Conservation (phyloP, 2,329 filamentous ascomycete species). For the Colletotrichum sojae region DNA sequence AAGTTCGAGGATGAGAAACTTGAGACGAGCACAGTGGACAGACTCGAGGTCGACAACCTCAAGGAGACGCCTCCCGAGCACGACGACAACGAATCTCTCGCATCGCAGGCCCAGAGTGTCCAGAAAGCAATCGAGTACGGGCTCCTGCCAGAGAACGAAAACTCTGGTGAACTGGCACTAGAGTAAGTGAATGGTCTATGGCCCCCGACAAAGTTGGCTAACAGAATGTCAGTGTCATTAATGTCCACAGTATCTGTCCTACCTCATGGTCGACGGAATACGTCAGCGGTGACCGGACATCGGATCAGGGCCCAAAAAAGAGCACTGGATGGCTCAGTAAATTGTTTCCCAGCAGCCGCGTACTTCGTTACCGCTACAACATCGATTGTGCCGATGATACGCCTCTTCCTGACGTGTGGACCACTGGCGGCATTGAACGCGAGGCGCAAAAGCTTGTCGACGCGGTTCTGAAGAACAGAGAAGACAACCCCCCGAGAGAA, state of each 20-base stretch:
- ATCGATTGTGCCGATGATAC: background rate
- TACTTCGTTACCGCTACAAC: background rate
- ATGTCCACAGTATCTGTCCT: constrained; percentile 18
- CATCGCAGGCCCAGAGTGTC: too few species aligned
- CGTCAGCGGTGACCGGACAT: background rate
- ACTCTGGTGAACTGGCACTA: background rate
- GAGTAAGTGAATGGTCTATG: background rate
- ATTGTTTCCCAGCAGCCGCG: background rate
- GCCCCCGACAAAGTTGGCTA: background rate
- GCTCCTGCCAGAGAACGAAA: background rate
- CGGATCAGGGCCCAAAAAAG: background rate
- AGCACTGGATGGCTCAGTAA: background rate
- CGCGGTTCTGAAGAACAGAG: background rate
- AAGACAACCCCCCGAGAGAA: background rate
- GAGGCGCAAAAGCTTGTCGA: constrained; percentile 22
- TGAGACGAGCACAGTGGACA: too few species aligned
- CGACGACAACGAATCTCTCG: too few species aligned
- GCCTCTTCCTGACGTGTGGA: background rate
- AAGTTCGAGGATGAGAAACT: too few species aligned
- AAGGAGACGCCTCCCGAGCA: too few species aligned
- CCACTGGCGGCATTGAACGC: constrained; percentile 7
- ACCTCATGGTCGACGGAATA: background rate
- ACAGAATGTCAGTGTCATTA: constrained; percentile 5
- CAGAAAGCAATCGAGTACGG: background rate
- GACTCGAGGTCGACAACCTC: too few species aligned